Evolutionary conservation across 768 basidiomycete species (phyloP), one percentile per base, ranked within the genome.

Genomic region (Hygrocybe coccinea): DNA sequence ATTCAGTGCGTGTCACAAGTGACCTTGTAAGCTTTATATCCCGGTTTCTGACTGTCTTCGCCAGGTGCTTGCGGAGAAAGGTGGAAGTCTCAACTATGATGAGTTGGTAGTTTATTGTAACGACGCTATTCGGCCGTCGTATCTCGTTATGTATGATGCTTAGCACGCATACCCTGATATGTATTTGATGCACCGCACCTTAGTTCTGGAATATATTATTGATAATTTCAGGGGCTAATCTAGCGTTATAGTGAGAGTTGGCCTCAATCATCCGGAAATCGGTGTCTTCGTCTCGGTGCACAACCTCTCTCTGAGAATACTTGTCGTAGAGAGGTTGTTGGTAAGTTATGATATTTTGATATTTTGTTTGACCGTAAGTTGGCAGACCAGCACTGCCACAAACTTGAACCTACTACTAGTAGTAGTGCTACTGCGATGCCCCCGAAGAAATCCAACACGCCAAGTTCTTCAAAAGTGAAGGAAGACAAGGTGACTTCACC

Each of bases 91-190:
- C 35, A 87, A 87, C 60, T 83, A 87, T 46, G 86, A 88, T 61
- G 86, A 88, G 61, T 67, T 86, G 22, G 78, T 88, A 8, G 84
- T 87, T 25, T 88, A 87, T 62, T 70, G 73, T 41, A 85, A 87
- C 65, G 83, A 87, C 56, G 86, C 86, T 1, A 86, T 87, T 50
- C 71, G 85, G 38, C 85, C 86, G 3, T 85, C 86, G 14, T 88
- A 83, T 64, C 72, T 88, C 35, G 80, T 88, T 24, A 77, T 87
- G 68, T 88, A 87, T 57, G 84, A 86, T 53, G 75, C 75, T 36
- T 80, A 70, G 41, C n/a, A n/a, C n/a, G n/a, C n/a, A n/a, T n/a
- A n/a, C n/a, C n/a, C n/a, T n/a, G n/a, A n/a, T n/a, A n/a, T n/a
- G n/a, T n/a, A n/a, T n/a, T n/a, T n/a, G n/a, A n/a, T n/a, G n/a